These are phyloP conservation scores for Papiliotrema flavescens DNA, from an alignment of 1,284 basidiomycete species.

Conservation along the genomic window DNA sequence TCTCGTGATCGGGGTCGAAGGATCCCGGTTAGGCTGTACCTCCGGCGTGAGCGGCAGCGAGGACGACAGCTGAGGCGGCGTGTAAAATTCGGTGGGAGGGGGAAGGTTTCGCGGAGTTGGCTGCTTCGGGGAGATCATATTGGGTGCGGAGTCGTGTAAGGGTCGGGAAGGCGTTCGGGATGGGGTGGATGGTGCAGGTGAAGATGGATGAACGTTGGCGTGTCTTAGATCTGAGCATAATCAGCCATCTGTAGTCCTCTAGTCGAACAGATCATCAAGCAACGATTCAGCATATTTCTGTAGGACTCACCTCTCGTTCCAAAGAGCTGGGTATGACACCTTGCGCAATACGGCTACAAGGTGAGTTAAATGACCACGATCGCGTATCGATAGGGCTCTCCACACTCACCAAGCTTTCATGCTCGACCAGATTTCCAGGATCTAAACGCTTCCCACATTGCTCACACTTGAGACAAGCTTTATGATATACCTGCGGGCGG, in stretches of 20 bases:
- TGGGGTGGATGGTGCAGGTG: conserved; percentile 15
- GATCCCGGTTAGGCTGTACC: conserved; percentile 12
- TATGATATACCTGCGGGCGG: conserved; percentile 48
- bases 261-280: too few species aligned
- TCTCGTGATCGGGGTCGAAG: conserved; percentile 25
- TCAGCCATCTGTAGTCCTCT: not conserved
- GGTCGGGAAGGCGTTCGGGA: conserved; percentile 12
- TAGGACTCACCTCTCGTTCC: conserved; percentile 43
- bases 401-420: conserved; percentile 42
- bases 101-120: conserved; percentile 15
- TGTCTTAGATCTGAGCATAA: conserved; percentile 37
- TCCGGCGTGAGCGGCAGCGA: conserved; percentile 14
- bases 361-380: not conserved
- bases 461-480: conserved; percentile 48
- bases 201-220: conserved; percentile 28
- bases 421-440: conserved; percentile 45
- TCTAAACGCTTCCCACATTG: conserved; percentile 48
- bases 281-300: too few species aligned
- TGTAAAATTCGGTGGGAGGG: conserved; percentile 29
- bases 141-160: conserved; percentile 8
- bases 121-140: conserved; percentile 3
- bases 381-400: not conserved
- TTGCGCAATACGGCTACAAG: conserved; percentile 42
- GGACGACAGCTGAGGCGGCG: conserved; percentile 16
- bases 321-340: conserved; percentile 45